Evolutionary conservation across 2,329 filamentous ascomycete genomes (phyloP).

Genomic region (Penicillium sp.): DNA sequence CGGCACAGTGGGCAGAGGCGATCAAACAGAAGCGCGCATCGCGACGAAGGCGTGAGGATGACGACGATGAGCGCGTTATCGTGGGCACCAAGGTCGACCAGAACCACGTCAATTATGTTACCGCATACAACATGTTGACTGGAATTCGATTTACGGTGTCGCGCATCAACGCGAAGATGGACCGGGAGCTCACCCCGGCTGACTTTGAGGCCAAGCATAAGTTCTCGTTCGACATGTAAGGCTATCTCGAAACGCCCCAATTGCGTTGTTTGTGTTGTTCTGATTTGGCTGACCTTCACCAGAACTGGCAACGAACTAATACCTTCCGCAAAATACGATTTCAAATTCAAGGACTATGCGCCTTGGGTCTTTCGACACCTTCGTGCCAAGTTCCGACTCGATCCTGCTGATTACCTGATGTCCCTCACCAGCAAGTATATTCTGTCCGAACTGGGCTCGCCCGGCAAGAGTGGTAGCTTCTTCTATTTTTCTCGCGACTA

Average conservation of each 20-base stretch:
- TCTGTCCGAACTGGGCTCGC: slow-evolving; percentile 90
- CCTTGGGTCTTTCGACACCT: slow-evolving; percentile 97
- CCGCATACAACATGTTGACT: slow-evolving; percentile 98
- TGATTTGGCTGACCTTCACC: slow-evolving; percentile 33
- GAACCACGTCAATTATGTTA: slow-evolving; percentile 94
- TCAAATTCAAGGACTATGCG: slow-evolving; percentile 99
- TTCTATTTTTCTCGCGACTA: slow-evolving; percentile 99
- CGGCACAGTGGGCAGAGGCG: slow-evolving; percentile 84
- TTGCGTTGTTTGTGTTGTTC: background rate
- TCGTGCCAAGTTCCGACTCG: slow-evolving; percentile 78
- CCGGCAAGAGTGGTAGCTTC: slow-evolving; percentile 97
- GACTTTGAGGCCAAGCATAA: slow-evolving; percentile 96
- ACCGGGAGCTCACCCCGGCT: slow-evolving; percentile 79
- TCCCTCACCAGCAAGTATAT: slow-evolving; percentile 98
- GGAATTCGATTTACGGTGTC: slow-evolving; percentile 97
- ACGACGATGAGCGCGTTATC: slow-evolving; percentile 83
- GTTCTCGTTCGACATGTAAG: slow-evolving; percentile 96
- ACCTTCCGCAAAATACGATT: slow-evolving; percentile 97
- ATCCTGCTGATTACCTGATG: slow-evolving; percentile 97
- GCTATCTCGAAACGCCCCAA: background rate
- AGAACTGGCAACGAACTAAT: slow-evolving; percentile 95
- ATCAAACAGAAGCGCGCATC: slow-evolving; percentile 88
- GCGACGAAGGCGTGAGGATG: slow-evolving; percentile 75
- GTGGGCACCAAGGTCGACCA: slow-evolving; percentile 98
- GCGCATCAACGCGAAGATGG: slow-evolving; percentile 92